A percentile compares a stretch with the other conserved stretches of the same genome.
Evolutionary conservation across 257 asterid genomes (phyloP).

Genomic region (Jacaranda mimosifolia): DNA sequence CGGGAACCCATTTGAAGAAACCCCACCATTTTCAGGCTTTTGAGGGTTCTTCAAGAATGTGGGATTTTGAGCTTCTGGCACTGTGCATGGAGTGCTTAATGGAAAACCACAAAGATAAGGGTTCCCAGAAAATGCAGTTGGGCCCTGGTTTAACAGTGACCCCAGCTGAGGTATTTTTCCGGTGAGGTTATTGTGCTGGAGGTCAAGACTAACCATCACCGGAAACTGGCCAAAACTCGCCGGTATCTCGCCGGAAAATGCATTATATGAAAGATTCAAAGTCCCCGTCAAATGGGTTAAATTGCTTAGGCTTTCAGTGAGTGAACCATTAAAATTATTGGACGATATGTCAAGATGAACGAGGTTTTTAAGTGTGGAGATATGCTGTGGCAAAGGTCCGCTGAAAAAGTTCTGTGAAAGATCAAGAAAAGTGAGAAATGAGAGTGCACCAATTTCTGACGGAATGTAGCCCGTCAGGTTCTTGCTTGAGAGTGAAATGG

Average conservation of each 20-base stretch:
- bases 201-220: constrained; percentile 80
- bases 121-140: constrained; percentile 93
- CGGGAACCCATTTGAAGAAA: constrained; percentile 47
- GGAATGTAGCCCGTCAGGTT: constrained; percentile 89
- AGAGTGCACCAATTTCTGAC: constrained; percentile 83
- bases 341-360: constrained; percentile 78
- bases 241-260: constrained; percentile 82
- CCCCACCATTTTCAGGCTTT: constrained; percentile 55
- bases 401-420: constrained; percentile 71
- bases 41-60: constrained; percentile 49
- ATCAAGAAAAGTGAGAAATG: constrained; percentile 67
- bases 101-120: constrained; percentile 93
- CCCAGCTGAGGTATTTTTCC: constrained; percentile 92
- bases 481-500: constrained; percentile 69
- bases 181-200: constrained; percentile 71
- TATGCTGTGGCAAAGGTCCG: constrained; percentile 78
- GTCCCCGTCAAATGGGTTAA: constrained; percentile 75
- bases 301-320: constrained; percentile 61
- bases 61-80: constrained; percentile 72
- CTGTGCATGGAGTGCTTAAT: constrained; percentile 57
- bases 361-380: constrained; percentile 63
- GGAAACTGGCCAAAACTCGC: constrained; percentile 78
- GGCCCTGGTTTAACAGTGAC: constrained; percentile 89
- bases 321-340: constrained; percentile 73
- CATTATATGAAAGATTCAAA: constrained; percentile 77